These are phyloP conservation scores for Rhizodiscina lignyota DNA, from an alignment of 495 filamentous ascomycete species.

Conservation along the genomic window DNA sequence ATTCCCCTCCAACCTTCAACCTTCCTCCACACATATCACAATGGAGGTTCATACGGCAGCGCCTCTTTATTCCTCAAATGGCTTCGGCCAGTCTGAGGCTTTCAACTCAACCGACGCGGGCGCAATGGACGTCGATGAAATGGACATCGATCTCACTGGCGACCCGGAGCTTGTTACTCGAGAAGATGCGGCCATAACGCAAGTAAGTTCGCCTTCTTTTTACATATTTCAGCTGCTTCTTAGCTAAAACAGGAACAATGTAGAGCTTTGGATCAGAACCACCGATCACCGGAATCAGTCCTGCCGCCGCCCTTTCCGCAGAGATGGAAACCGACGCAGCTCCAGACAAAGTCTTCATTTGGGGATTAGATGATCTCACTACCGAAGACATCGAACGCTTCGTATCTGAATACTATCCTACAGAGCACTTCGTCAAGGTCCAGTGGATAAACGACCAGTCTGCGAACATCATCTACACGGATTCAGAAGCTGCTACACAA, in stretches of 20 bases:
- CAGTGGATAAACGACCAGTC: slow-evolving; percentile 96
- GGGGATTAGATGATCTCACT: slow-evolving; percentile 66
- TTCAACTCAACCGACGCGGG: neutral
- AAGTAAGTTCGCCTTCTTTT: neutral
- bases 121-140: slow-evolving; percentile 1
- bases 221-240: neutral
- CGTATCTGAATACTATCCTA: slow-evolving; percentile 42
- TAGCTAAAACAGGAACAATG: neutral
- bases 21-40: too few species aligned
- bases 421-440: slow-evolving; percentile 37
- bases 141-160: neutral
- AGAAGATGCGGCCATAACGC: neutral
- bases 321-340: slow-evolving; percentile 9
- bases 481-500: slow-evolving; percentile 46
- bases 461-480: slow-evolving; percentile 66
- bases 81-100: too few species aligned
- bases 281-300: neutral
- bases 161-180: neutral
- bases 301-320: neutral
- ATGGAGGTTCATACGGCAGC: too few species aligned
- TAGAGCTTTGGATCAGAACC: neutral
- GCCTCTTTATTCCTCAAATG: too few species aligned
- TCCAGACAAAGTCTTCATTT: slow-evolving; percentile 59
- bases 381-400: slow-evolving; percentile 62
- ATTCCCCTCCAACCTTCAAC: too few species aligned